Conservation (phyloP, 345 rosid genomes). For the Euphorbia pulcherrima region DNA sequence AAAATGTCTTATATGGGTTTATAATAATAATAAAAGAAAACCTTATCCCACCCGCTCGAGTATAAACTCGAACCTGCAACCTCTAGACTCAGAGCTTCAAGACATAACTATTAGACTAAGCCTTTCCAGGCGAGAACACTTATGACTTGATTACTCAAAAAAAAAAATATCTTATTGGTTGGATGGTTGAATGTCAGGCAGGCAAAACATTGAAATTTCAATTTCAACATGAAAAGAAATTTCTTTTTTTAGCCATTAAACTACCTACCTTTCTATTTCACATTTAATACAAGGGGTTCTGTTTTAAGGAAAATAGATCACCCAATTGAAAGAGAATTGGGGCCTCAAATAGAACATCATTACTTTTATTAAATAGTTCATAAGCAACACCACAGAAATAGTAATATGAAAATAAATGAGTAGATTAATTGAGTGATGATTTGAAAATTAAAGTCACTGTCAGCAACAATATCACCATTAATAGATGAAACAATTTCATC, state of each 20-base stretch:
- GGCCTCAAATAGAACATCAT: background rate
- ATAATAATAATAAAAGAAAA: too few species aligned
- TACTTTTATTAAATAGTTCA: background rate
- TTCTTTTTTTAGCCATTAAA: background rate
- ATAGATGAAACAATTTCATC: background rate
- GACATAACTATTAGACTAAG: too few species aligned
- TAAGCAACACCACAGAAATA: background rate
- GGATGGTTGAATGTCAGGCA: constrained; percentile 11
- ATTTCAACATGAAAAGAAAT: constrained; percentile 7
- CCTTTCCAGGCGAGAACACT: too few species aligned
- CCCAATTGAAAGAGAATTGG: background rate
- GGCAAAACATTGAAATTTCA: background rate
- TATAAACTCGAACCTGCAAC: too few species aligned
- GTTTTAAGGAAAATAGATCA: background rate
- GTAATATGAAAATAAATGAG: too few species aligned
- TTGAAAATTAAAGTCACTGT: background rate
- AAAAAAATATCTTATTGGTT: background rate
- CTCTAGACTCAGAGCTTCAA: too few species aligned
- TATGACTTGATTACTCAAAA: too few species aligned
- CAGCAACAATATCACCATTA: background rate
- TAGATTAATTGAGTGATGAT: too few species aligned
- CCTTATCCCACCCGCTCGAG: too few species aligned
- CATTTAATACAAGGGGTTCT: constrained; percentile 1
- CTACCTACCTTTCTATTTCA: constrained; percentile 3
- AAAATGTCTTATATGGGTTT: too few species aligned